phyloP scores from a whole-genome alignment of 306 rosid genomes.

The Pyrus communis region DNA sequence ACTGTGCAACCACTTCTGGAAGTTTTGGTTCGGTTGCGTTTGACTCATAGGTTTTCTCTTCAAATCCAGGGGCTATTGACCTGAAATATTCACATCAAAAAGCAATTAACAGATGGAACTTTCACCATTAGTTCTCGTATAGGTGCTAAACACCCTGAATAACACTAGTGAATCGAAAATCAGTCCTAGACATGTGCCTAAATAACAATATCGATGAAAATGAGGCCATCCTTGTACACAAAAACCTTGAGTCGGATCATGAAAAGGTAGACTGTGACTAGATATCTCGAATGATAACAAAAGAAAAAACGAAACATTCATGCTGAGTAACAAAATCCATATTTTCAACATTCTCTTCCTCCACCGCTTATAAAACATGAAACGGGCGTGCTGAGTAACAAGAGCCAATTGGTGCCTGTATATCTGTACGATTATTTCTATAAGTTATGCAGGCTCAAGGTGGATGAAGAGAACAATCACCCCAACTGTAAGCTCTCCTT shows the following conservation, averaged over 20 bases:
- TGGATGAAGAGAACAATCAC: slow-evolving; percentile 33
- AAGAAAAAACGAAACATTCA: neutral
- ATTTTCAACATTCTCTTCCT: neutral
- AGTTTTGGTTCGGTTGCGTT: slow-evolving; percentile 23
- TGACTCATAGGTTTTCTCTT: slow-evolving; percentile 28
- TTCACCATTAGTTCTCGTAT: neutral
- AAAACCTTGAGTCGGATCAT: neutral
- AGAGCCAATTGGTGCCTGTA: neutral
- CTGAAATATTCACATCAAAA: slow-evolving; percentile 29
- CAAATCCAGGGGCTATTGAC: slow-evolving; percentile 32
- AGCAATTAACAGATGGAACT: slow-evolving; percentile 1
- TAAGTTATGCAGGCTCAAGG: neutral
- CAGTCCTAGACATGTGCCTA: neutral
- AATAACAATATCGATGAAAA: neutral
- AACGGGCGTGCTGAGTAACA: neutral
- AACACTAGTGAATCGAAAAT: neutral
- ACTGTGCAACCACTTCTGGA: neutral
- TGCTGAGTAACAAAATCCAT: neutral
- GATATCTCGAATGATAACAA: neutral
- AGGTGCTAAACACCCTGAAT: neutral
- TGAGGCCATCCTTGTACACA: neutral
- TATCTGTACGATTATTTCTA: neutral
- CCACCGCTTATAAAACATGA: neutral
- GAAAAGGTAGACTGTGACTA: neutral
- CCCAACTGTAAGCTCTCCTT: slow-evolving; percentile 55